These are phyloP conservation scores for Lodderomyces jiufengensis DNA, from an alignment of 1,139 yeast species.

Conservation along the genomic window DNA sequence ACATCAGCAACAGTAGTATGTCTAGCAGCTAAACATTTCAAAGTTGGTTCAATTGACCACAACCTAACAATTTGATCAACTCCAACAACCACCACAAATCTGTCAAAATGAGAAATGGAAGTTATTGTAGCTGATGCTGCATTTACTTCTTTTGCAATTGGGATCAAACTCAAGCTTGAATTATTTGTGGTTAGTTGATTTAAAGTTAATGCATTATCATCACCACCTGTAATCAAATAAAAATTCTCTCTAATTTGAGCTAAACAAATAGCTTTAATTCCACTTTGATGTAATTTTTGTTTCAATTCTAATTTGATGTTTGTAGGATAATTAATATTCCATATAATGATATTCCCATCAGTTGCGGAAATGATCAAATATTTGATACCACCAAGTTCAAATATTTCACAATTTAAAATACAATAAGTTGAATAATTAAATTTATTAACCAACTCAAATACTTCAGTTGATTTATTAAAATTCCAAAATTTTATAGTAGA, in stretches of 20 bases:
- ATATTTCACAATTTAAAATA: conserved; percentile 56
- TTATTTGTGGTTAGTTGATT: conserved; percentile 30
- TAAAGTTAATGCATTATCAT: conserved; percentile 72
- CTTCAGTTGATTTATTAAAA: conserved; percentile 32
- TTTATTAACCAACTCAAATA: conserved; percentile 41
- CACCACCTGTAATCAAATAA: conserved; percentile 74
- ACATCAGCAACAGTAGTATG: conserved; percentile 91
- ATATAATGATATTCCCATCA: conserved; percentile 72
- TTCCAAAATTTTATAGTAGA: conserved; percentile 69
- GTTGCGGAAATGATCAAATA: conserved; percentile 65
- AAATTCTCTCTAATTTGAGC: conserved; percentile 20
- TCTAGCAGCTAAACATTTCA: conserved; percentile 38
- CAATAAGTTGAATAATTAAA: conserved; percentile 74
- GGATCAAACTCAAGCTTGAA: conserved; percentile 3
- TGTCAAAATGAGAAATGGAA: conserved; percentile 40
- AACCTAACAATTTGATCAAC: conserved; percentile 76
- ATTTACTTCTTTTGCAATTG: conserved; percentile 26
- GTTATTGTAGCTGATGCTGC: conserved; percentile 92
- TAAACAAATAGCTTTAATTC: conserved; percentile 57
- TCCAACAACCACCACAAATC: conserved; percentile 40
- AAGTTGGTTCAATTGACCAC: conserved; percentile 47
- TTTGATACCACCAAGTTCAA: conserved; percentile 23
- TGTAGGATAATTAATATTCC: conserved; percentile 42
- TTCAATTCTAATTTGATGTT: not conserved
- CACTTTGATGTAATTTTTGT: conserved; percentile 69